A percentile compares a stretch with the other conserved stretches of the same genome.
Evolutionary conservation across 768 basidiomycete species (phyloP).

Genomic region (Albatrellus ellisii): DNA sequence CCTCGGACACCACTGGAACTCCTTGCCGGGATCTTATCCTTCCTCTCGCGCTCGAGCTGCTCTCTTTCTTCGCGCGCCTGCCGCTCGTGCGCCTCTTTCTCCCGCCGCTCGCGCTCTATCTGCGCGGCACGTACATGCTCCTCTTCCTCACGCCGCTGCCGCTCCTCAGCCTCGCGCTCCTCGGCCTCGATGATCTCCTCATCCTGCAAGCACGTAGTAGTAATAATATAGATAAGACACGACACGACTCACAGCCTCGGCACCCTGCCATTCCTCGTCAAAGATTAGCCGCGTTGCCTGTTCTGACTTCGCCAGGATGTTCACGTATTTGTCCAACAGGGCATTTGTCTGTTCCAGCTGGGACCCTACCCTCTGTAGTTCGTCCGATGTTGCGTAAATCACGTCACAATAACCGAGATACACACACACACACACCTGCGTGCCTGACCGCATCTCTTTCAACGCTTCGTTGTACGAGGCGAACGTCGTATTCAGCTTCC

Average conservation of each 20-base stretch:
- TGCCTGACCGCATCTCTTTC: conserved; percentile 48
- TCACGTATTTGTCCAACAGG: conserved; percentile 63
- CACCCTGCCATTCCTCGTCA: conserved; percentile 67
- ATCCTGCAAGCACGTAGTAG: conserved; percentile 30
- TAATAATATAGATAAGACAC: background rate
- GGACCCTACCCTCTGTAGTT: conserved; percentile 37
- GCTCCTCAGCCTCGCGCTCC: conserved; percentile 24
- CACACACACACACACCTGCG: conserved; percentile 41
- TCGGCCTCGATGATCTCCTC: conserved; percentile 39
- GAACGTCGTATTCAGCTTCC: conserved; percentile 60
- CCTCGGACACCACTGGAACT: conserved; percentile 49
- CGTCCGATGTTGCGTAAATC: background rate
- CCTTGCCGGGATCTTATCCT: conserved; percentile 19
- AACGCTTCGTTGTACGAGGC: conserved; percentile 57
- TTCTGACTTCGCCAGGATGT: conserved; percentile 57
- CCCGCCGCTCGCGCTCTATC: conserved; percentile 33
- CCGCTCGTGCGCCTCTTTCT: conserved; percentile 36
- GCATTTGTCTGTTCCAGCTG: conserved; percentile 64
- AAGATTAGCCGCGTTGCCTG: conserved; percentile 54
- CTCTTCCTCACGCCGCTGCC: conserved; percentile 24
- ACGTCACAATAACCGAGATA: too few species aligned
- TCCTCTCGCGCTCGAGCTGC: conserved; percentile 31
- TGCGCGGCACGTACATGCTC: conserved; percentile 18
- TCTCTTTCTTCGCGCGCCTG: conserved; percentile 29
- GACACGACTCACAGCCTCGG: conserved; percentile 42